These are phyloP conservation scores for Fistulinella prunicolor DNA, from an alignment of 768 basidiomycete genomes.

Conservation along the genomic window DNA sequence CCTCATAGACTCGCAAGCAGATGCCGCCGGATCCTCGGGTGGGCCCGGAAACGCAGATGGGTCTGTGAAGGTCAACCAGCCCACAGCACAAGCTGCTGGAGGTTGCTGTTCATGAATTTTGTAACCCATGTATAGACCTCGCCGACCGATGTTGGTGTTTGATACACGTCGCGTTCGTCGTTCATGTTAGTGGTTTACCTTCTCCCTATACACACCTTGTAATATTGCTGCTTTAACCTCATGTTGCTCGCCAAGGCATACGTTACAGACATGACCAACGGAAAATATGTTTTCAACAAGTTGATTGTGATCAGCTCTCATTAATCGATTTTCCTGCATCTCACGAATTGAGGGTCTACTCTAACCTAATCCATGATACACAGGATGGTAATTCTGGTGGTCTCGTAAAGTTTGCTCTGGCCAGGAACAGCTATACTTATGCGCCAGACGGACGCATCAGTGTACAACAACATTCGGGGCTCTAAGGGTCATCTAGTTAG, in stretches of 20 bases:
- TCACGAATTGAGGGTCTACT: no score
- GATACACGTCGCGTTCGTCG: conserved; percentile 4
- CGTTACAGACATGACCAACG: no score
- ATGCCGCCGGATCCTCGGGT: conserved; percentile 42
- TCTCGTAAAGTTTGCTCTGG: no score
- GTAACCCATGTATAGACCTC: conserved; percentile 5
- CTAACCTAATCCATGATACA: no score
- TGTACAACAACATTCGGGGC: no score
- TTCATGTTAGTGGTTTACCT: conserved; percentile 11
- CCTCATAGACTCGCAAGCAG: conserved; percentile 90
- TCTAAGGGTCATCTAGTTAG: no score
- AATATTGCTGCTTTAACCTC: conserved; percentile 15
- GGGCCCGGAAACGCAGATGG: conserved; percentile 45
- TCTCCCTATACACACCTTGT: conserved; percentile 14
- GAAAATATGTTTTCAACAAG: no score
- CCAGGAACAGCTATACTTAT: no score
- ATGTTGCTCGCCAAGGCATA: conserved; percentile 3
- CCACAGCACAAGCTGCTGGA: conserved; percentile 40
- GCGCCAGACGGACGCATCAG: no score
- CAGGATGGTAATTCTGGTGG: no score
- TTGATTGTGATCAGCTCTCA: no score
- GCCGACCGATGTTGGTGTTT: conserved; percentile 1
- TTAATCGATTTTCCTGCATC: no score
- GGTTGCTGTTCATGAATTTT: conserved; percentile 52
- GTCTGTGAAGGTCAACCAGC: conserved; percentile 66